A percentile compares a stretch with the other conserved stretches of the same genome.
Evolutionary conservation across 2,329 filamentous ascomycete species (phyloP).

Genomic region (Curvularia spicifera): DNA sequence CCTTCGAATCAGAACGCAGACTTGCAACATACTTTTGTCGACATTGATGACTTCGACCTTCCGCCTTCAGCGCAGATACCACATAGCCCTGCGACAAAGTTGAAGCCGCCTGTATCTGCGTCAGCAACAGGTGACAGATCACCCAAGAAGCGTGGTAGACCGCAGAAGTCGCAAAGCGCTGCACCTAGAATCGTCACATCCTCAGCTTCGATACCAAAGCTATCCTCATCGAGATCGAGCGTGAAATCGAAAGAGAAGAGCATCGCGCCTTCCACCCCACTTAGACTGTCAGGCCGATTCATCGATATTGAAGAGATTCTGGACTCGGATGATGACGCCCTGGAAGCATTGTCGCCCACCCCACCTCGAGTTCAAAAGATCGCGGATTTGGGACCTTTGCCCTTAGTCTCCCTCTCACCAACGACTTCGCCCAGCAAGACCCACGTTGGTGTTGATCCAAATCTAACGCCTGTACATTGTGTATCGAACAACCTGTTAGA

Average conservation of each 20-base stretch:
- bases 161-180: slow-evolving; percentile 25
- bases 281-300: slow-evolving; percentile 34
- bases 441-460: background rate
- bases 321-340: slow-evolving; percentile 48
- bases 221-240: slow-evolving; percentile 6
- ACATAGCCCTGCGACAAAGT: slow-evolving; percentile 2
- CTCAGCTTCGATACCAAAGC: slow-evolving; percentile 8
- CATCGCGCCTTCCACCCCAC: slow-evolving; percentile 19
- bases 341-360: slow-evolving; percentile 40
- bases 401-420: slow-evolving; percentile 13
- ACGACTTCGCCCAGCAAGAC: slow-evolving; percentile 9
- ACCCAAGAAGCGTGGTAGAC: slow-evolving; percentile 32
- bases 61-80: slow-evolving; percentile 16
- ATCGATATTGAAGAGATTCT: slow-evolving; percentile 49
- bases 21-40: slow-evolving; percentile 28
- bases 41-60: slow-evolving; percentile 39
- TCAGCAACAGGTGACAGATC: slow-evolving; percentile 7
- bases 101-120: slow-evolving; percentile 7
- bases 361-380: slow-evolving; percentile 39
- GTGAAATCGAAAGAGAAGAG: background rate
- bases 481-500: slow-evolving; percentile 28
- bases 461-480: slow-evolving; percentile 19
- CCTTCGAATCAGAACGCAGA: slow-evolving; percentile 37
- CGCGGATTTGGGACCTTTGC: slow-evolving; percentile 25
- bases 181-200: slow-evolving; percentile 12